Evolutionary conservation across 768 basidiomycete genomes (phyloP).

Genomic region (Candolleomyces aberdarensis): DNA sequence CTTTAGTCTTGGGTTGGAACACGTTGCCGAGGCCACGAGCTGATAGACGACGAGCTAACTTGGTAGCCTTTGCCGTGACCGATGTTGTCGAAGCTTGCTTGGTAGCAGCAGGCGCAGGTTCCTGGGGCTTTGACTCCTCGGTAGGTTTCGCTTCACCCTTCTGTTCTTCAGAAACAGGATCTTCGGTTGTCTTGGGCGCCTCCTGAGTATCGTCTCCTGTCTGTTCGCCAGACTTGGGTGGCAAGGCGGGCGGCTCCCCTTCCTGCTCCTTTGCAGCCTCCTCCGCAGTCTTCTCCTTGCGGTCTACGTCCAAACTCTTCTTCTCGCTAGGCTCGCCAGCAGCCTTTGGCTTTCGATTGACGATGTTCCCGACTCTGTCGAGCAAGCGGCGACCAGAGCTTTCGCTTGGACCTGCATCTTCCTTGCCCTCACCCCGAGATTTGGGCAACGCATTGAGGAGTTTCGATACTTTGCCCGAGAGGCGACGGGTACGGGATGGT

Average conservation of each 20-base stretch:
- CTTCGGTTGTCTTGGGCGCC: background rate
- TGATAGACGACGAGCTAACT: background rate
- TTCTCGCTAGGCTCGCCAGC: background rate
- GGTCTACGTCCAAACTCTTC: background rate
- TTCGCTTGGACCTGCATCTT: background rate
- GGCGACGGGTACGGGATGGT: background rate
- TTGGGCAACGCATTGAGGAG: background rate
- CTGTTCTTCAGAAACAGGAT: background rate
- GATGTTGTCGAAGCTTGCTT: background rate
- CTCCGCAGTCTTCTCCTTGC: background rate
- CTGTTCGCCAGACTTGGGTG: background rate
- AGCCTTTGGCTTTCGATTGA: background rate
- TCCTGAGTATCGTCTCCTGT: background rate
- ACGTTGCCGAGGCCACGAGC: background rate
- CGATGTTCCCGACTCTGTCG: background rate
- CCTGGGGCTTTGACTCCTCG: background rate
- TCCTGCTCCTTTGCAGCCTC: background rate
- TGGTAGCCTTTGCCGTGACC: background rate
- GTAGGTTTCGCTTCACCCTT: background rate
- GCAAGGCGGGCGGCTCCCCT: background rate
- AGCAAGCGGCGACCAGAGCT: background rate
- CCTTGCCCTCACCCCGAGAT: background rate
- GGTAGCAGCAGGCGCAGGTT: background rate
- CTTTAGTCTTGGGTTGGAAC: background rate
- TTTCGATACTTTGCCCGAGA: background rate